phyloP scores from a whole-genome alignment of 164 flowering plant genomes.

The Chimonanthus praecox region DNA sequence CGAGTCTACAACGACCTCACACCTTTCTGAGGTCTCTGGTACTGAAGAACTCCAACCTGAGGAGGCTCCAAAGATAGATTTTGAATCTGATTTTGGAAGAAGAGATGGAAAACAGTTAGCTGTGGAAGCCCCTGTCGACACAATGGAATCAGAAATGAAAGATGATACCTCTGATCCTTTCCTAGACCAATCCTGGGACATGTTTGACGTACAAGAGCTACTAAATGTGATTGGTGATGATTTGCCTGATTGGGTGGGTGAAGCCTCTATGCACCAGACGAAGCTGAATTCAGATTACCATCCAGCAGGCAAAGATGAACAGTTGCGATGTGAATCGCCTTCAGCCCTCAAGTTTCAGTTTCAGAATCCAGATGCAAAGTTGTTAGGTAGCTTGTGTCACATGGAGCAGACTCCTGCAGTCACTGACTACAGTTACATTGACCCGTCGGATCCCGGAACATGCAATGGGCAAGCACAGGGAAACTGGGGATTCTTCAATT shows the following conservation, averaged over 20 bases:
- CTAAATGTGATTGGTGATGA: conserved; percentile 17
- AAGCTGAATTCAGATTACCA: not conserved
- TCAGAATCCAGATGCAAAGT: conserved; percentile 35
- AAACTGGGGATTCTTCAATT: no score
- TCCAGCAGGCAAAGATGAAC: not conserved
- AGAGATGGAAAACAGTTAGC: conserved; percentile 10
- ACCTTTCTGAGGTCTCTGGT: conserved; percentile 10
- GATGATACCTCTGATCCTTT: not conserved
- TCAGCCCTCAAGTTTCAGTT: conserved; percentile 24
- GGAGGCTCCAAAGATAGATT: not conserved
- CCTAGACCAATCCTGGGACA: conserved; percentile 15
- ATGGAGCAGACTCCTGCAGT: conserved; percentile 26
- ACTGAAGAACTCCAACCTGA: conserved; percentile 13
- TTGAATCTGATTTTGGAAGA: conserved; percentile 1
- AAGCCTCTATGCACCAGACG: not conserved
- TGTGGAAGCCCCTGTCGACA: not conserved
- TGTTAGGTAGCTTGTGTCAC: conserved; percentile 29
- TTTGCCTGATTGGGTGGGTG: not conserved
- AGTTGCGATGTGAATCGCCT: conserved; percentile 7
- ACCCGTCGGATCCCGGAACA: not conserved
- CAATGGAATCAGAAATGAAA: not conserved
- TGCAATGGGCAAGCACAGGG: not conserved
- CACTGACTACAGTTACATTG: conserved; percentile 23
- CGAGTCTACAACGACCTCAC: not conserved
- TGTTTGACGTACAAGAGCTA: conserved; percentile 51